Base-by-base conservation (phyloP, 1,284 basidiomycete genomes). In the Exobasidium cylindrosporum region DNA sequence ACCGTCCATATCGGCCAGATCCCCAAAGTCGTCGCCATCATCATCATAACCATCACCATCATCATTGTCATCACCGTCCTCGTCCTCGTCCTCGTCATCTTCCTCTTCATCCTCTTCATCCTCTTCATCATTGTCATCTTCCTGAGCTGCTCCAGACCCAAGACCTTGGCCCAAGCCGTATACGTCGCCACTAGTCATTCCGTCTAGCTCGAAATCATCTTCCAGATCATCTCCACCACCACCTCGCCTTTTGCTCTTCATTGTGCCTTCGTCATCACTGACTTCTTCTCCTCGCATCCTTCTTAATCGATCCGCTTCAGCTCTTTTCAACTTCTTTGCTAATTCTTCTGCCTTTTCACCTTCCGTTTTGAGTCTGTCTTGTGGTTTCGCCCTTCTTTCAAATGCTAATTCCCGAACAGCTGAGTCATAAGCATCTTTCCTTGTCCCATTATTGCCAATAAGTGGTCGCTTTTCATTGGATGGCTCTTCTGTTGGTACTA, bases 301-400 rank as follows among this genome's bases (percentile, higher is more conserved):
- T 68, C 87, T 84, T 58, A 88, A 80, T 17, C 96, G 85, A 70
- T 84, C 86, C 66, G 85, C 85, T 82, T 99, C 96, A 0, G 91
- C 90, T 76, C 87, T 88, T 81, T 94, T 89, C 54, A 98, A 82
- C 1, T 86, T 84, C 73, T 92, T 89, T 70, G 91, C 94, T 77
- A 91, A 91, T 69, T 96, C 93, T 60, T 89, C 72, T 1, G 92
- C 94, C 13, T 92, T 74, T 79, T 99, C 96, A 70, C 95, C 93
- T 73, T 96, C 95, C 0, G 94, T 96, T 83, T 97, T 97, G 45
- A 92, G 92, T 60, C 96, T 84, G 78, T 99, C 91, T 77, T 93
- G 96, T 0, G 96, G 91, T 74, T 94, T 91, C 6, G 95, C 91
- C 2, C 96, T 87, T 68, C 90, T 87, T 63, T 98, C 96, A 74